Percentiles rank a stretch among this genome's conserved stretches.
Evolutionary conservation across 2,329 filamentous ascomycete genomes (phyloP).

Genomic region (Colletotrichum sp.): DNA sequence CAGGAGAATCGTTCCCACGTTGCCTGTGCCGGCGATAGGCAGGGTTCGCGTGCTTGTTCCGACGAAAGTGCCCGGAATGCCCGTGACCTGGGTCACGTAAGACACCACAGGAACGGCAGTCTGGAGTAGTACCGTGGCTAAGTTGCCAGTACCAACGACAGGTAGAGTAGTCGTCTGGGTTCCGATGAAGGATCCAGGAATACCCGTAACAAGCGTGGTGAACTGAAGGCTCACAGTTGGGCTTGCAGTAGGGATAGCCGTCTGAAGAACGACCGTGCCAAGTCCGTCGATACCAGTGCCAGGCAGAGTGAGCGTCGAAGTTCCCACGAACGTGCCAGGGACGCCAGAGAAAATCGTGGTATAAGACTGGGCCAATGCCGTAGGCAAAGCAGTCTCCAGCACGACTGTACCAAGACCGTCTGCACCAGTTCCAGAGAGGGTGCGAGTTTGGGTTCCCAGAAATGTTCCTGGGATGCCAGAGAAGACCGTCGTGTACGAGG

Average conservation of each 20-base stretch:
- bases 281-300: not conserved
- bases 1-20: not conserved
- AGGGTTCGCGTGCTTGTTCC: not conserved
- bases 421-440: not conserved
- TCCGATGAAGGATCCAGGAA: not conserved
- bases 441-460: not conserved
- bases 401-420: not conserved
- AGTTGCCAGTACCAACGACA: not conserved
- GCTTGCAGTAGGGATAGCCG: not conserved
- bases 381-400: not conserved
- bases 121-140: not conserved
- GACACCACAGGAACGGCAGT: not conserved
- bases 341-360: not conserved
- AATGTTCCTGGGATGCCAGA: not conserved
- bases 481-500: not conserved
- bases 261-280: constrained; percentile 6
- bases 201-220: not conserved
- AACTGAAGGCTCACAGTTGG: not conserved
- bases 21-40: not conserved
- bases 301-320: not conserved
- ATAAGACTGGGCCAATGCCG: not conserved
- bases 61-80: not conserved
- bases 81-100: not conserved
- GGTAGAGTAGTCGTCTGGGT: not conserved
- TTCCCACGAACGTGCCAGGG: not conserved